phyloP scores from a whole-genome alignment of 257 asterid species.

The Haberlea rhodopensis region DNA sequence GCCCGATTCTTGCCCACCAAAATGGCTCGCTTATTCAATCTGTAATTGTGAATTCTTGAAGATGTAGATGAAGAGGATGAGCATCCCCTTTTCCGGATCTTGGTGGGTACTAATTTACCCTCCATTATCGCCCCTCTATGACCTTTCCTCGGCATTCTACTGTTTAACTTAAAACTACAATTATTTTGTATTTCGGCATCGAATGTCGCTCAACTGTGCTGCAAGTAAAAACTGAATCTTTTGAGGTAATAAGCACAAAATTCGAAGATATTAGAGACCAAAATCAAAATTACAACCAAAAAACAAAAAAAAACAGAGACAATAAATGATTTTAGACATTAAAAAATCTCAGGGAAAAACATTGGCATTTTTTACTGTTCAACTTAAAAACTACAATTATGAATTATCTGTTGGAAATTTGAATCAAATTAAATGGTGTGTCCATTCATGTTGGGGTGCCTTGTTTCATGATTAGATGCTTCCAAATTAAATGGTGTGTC shows the following conservation, averaged over 20 bases:
- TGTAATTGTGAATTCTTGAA: constrained; percentile 53
- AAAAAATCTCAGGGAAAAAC: constrained; percentile 6
- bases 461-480: no score
- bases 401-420: no score
- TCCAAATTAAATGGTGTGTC: no score
- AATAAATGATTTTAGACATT: constrained; percentile 27
- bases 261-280: constrained; percentile 1
- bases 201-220: constrained; percentile 6
- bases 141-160: constrained; percentile 49
- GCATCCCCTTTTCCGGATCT: constrained; percentile 93
- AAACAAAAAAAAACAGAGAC: constrained; percentile 15
- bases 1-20: constrained; percentile 74
- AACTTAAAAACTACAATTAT: no score
- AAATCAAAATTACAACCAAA: not conserved
- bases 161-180: constrained; percentile 1
- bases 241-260: constrained; percentile 5
- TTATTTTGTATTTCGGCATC: not conserved
- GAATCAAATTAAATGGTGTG: no score
- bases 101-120: constrained; percentile 47
- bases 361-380: constrained; percentile 20
- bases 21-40: constrained; percentile 72
- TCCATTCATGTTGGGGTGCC: no score
- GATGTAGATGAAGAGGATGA: constrained; percentile 88
- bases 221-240: not conserved
- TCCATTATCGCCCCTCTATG: constrained; percentile 44